Base-by-base conservation (phyloP, 2,329 filamentous ascomycete species). In the Ophiosphaerella narmari region DNA sequence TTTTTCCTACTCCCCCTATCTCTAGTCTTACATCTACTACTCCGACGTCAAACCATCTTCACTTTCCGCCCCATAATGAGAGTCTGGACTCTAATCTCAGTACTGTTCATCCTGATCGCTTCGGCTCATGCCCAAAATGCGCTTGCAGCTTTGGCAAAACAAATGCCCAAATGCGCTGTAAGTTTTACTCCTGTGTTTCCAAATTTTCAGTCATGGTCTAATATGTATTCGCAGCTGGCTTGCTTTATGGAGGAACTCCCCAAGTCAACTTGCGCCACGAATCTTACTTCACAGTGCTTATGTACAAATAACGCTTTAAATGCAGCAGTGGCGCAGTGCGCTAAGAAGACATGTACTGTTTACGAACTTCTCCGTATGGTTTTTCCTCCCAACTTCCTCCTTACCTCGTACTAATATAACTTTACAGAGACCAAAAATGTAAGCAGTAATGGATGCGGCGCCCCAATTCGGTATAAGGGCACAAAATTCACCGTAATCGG, bases 241-340 rank as follows among this genome's bases (percentile, higher is more conserved):
- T 66, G 63, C 46, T 55, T 66, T 18, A 49, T 34, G 23, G n/a
- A 50, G 21, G 57, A 60, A 2, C 50, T 74, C 16, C 59, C 68
- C 4, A 57, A 65, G 51, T 77, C 75, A 1, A 54, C 53, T 8
- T 78, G 76, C 49, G 58, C 67, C 4, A 51, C 64, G 1, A 73
- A 75, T 4, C 64, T 78, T 46, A 64, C 68, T 38, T 61, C 63
- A 14, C 46, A 47, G 26, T 79, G 76, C 48, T 63, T 78, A 18
- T 79, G 76, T 53, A 68, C 59, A 1, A 67, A 77, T 51, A 46
- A 47, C 1, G 54, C 60, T 2, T 63, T 77, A 24, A 70, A 68
- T 18, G 54, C 50, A 0, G 53, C 62, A 18, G 60, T 77, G 4
- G 63, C 66, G 7, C 33, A 55, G 12, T 78, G 76, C 34, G 68